Percentiles rank a stretch among this genome's conserved stretches.
Conservation (phyloP, 2,329 filamentous ascomycete species). For the Arthroderma sp. region DNA sequence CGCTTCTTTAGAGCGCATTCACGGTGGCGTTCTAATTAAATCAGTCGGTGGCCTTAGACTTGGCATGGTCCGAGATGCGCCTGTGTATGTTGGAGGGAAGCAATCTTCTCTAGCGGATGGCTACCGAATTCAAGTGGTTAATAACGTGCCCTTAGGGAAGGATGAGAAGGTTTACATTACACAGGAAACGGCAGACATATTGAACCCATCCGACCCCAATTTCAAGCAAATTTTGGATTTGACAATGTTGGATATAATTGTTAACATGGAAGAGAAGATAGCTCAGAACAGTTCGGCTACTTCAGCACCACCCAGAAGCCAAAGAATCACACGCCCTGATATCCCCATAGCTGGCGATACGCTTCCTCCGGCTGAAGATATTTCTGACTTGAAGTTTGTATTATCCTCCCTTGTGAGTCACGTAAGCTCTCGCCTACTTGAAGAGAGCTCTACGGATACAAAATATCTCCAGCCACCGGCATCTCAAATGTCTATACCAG, state of each 20-base stretch:
- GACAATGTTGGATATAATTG: slow-evolving; percentile 58
- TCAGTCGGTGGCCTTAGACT: slow-evolving; percentile 46
- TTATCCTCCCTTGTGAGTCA: slow-evolving; percentile 37
- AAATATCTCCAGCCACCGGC: slow-evolving; percentile 10
- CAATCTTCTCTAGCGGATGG: slow-evolving; percentile 17
- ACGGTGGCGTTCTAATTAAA: slow-evolving; percentile 47
- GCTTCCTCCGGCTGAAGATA: slow-evolving; percentile 9
- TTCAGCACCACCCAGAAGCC: background rate
- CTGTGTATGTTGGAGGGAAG: slow-evolving; percentile 15
- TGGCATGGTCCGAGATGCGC: slow-evolving; percentile 36
- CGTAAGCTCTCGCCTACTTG: slow-evolving; percentile 24
- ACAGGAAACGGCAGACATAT: slow-evolving; percentile 58
- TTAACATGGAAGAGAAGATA: slow-evolving; percentile 39
- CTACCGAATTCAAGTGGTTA: slow-evolving; percentile 59
- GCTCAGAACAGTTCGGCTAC: slow-evolving; percentile 15
- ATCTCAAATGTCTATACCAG: slow-evolving; percentile 32
- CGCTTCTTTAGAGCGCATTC: slow-evolving; percentile 42
- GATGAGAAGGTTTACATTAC: slow-evolving; percentile 79
- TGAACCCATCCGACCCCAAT: slow-evolving; percentile 56
- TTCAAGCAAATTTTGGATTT: slow-evolving; percentile 67
- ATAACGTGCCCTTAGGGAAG: slow-evolving; percentile 65
- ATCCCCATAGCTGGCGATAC: too few species aligned
- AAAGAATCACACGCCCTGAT: too few species aligned
- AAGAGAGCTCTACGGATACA: too few species aligned
- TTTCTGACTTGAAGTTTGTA: slow-evolving; percentile 26